Percentiles rank a stretch among this genome's conserved stretches.
phyloP scores from a whole-genome alignment of 345 rosid genomes.

The Raphanus raphanistrum region DNA sequence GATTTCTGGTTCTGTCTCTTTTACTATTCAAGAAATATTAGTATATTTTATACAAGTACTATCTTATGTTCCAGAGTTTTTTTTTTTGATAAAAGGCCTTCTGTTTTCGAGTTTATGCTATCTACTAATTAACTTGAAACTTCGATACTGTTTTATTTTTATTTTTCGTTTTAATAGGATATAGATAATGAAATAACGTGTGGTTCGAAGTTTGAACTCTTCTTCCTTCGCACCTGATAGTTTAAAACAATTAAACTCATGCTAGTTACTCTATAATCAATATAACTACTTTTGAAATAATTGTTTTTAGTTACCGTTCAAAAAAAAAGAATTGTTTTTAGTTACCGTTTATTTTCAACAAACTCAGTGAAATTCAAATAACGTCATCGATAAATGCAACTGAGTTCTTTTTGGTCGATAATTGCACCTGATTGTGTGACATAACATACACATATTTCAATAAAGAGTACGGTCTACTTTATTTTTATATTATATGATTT shows the following conservation, averaged over 20 bases:
- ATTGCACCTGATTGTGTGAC: not conserved
- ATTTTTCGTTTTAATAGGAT: not conserved
- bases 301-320: not conserved
- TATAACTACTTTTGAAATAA: not conserved
- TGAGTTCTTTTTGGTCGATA: not conserved
- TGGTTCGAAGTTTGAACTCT: not conserved
- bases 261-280: not conserved
- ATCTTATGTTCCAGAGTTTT: not conserved
- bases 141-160: not conserved
- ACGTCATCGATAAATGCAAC: not conserved
- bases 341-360: not conserved
- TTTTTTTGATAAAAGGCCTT: too few relatives aligned
- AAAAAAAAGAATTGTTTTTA: not conserved
- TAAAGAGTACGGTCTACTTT: not conserved
- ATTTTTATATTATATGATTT: not conserved
- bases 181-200: not conserved
- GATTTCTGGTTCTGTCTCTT: slow-evolving; percentile 15
- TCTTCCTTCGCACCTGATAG: not conserved
- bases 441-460: not conserved
- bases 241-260: not conserved
- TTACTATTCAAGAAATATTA: slow-evolving; percentile 14
- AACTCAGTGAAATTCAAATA: not conserved
- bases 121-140: too few relatives aligned
- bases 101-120: too few relatives aligned
- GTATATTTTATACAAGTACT: not conserved